These are phyloP conservation scores for Helichrysum umbraculigerum DNA, from an alignment of 129 eudicot species.

Conservation along the genomic window DNA sequence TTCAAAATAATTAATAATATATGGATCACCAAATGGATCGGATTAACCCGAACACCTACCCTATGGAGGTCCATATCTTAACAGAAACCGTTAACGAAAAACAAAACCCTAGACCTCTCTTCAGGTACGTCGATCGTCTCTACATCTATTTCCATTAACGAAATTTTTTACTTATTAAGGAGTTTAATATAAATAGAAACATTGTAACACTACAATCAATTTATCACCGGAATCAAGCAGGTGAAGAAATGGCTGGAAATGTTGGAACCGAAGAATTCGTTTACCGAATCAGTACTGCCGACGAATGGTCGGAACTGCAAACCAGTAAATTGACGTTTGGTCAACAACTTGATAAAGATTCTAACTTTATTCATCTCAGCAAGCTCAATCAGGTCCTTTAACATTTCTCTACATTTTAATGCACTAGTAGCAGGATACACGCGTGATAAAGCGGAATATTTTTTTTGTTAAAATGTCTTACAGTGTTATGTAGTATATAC, in stretches of 20 bases:
- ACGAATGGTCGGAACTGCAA: slow-evolving; percentile 69
- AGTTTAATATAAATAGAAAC: no score
- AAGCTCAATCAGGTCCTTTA: slow-evolving; percentile 1
- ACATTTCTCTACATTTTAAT: not conserved
- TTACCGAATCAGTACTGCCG: slow-evolving; percentile 79
- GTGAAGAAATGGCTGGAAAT: slow-evolving; percentile 35
- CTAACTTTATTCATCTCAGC: slow-evolving; percentile 10
- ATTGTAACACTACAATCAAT: not conserved
- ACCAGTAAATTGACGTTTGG: slow-evolving; percentile 30
- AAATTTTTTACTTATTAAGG: not conserved
- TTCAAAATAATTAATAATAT: no score
- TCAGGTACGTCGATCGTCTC: not conserved
- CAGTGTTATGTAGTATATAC: no score
- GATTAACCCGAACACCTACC: no score
- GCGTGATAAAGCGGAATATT: no score
- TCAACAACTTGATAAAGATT: slow-evolving; percentile 19
- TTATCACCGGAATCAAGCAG: slow-evolving; percentile 3
- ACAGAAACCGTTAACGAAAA: not conserved
- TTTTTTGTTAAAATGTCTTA: no score
- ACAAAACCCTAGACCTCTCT: slow-evolving; percentile 1
- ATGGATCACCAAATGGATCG: no score
- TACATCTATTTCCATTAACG: not conserved
- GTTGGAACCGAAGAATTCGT: slow-evolving; percentile 47
- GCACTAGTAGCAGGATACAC: not conserved
- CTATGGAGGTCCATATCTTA: not conserved